Evolutionary conservation across 345 rosid genomes (phyloP), one percentile per base, ranked within the genome.

Genomic region (Iberis pinnata): DNA sequence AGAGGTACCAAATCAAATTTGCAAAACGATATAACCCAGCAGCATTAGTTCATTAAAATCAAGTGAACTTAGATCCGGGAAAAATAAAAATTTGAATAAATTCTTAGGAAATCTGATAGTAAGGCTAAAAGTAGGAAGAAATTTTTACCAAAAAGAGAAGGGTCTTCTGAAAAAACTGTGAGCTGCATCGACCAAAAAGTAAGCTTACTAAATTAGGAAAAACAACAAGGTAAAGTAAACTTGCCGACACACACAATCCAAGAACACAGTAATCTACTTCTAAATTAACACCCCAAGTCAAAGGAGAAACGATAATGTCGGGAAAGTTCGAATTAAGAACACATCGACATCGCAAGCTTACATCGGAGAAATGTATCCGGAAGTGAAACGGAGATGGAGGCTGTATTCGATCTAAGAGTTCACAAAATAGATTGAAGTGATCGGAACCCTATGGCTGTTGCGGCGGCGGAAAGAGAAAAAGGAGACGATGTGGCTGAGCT

Each of bases 201-300:
- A 15, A 52, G 43, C 9, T 67, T 60, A 41, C 71, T 15, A 60
- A 67, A 60, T 45, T 45, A 46, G 45, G 56, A 38, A 53, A 44
- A 35, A 53, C 66, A 52, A 52, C 39, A 60, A 45, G 60, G 65
- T 31, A 52, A 53, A 59, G 51, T 24, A 10, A 53, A 3, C 56
- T 60, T 53, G 39, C 66, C 71, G 71, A 67, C 71, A 60, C 51
- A 29, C 22, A 5, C 45, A 43, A 53, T 20, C n/a, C 47, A 57
- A 56, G 64, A 51, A 19, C 18, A 4, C 10, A 43, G 12, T 26
- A 18, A 53, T 41, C 43, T 41, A 40, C 33, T 29, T 5, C 5
- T 6, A 9, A 29, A 29, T 29, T 6, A 29, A 29, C 33, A 29
- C 8, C 10, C 9, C 2, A 29, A 29, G 10, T 29, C 33, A 36